Percentiles rank a stretch among this genome's conserved stretches.
phyloP scores from a whole-genome alignment of 2,329 filamentous ascomycete genomes.

The Ophiostoma triangulosporum region DNA sequence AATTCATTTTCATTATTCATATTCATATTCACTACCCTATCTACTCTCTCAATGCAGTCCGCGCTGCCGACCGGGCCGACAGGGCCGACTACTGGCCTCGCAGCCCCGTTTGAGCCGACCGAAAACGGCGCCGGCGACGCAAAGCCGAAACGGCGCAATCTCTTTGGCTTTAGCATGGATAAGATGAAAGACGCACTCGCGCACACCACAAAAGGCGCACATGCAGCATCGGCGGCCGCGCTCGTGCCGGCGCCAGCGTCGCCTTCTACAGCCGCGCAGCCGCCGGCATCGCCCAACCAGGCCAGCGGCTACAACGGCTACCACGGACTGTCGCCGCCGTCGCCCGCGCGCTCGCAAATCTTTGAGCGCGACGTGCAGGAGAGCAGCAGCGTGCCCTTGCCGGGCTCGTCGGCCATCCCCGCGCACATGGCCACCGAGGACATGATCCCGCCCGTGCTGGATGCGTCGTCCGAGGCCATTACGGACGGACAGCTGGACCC shows the following conservation, averaged over 20 bases:
- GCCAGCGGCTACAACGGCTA: conserved; percentile 18
- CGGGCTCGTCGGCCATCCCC: conserved; percentile 75
- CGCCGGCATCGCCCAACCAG: conserved; percentile 22
- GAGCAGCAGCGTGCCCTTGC: conserved; percentile 29
- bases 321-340: conserved; percentile 44
- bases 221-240: too few species aligned
- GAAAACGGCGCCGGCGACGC: not conserved
- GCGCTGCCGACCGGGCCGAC: not conserved
- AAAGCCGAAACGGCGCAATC: conserved; percentile 21
- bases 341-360: conserved; percentile 67
- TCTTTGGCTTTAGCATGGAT: conserved; percentile 20
- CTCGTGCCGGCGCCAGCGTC: too few species aligned
- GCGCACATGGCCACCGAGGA: conserved; percentile 91
- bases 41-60: not conserved
- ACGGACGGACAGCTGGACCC: conserved; percentile 76
- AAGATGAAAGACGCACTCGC: conserved; percentile 27
- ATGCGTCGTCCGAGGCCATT: conserved; percentile 83
- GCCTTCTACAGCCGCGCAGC: conserved; percentile 13
- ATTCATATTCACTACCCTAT: not conserved
- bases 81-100: conserved; percentile 3
- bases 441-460: conserved; percentile 79
- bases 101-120: conserved; percentile 13
- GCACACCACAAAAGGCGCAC: not conserved
- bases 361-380: conserved; percentile 96
- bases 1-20: not conserved